phyloP scores from a whole-genome alignment of 495 filamentous ascomycete species.

The Wilcoxina mikolae region DNA sequence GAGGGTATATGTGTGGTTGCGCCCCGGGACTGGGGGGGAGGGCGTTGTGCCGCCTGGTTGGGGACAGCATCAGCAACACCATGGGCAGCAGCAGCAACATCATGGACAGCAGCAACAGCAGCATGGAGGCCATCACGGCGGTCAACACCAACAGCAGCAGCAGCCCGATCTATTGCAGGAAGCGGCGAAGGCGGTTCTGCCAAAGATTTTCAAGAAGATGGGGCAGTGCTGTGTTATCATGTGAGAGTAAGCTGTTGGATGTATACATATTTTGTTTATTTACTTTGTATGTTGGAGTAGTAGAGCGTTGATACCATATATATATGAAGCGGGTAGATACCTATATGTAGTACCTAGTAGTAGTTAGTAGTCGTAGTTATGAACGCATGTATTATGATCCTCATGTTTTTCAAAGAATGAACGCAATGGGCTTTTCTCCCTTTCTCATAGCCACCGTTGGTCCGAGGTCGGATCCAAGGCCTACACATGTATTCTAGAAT shows the following conservation, averaged over 20 bases:
- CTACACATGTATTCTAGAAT: too few relatives aligned
- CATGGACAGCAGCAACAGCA: constrained; percentile 4
- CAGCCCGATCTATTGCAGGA: constrained; percentile 12
- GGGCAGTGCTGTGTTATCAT: constrained; percentile 19
- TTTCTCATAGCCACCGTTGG: too few relatives aligned
- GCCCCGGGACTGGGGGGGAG: neutral
- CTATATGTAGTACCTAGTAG: too few relatives aligned
- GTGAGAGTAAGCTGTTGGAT: neutral
- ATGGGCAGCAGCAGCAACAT: constrained; percentile 9
- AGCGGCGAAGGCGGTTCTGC: constrained; percentile 3
- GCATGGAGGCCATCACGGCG: constrained; percentile 8
- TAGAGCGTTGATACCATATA: neutral
- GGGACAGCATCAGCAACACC: constrained; percentile 8
- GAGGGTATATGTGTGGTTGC: constrained; percentile 37
- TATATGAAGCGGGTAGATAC: neutral
- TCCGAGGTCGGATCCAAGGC: too few relatives aligned
- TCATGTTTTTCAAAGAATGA: too few relatives aligned
- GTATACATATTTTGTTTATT: neutral
- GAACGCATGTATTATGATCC: too few relatives aligned
- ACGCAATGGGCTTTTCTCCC: too few relatives aligned
- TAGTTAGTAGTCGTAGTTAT: too few relatives aligned
- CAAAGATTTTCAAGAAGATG: constrained; percentile 18
- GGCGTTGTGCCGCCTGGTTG: neutral
- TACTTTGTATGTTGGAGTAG: neutral
- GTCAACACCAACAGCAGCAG: constrained; percentile 15